Evolutionary conservation across 202 grass and related monocot species (phyloP).

Genomic region (Zoysia matrella): DNA sequence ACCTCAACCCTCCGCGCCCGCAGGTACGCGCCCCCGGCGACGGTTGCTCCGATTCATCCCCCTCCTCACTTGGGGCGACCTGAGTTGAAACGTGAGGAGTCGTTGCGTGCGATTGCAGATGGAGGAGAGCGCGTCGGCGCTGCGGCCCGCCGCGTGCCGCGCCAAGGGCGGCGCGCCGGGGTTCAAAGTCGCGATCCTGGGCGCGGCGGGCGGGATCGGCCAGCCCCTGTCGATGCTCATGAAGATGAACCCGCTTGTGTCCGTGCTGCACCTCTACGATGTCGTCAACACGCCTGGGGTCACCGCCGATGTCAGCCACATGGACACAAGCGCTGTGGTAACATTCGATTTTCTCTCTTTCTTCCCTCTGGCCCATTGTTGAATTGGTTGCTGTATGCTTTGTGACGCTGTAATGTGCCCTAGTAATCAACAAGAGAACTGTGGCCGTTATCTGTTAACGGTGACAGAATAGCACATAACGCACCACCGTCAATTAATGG

Average conservation of each 20-base stretch:
- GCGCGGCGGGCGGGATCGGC: conserved; percentile 77
- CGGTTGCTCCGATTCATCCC: neutral
- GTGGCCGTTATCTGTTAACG: too few relatives aligned
- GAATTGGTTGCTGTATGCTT: too few relatives aligned
- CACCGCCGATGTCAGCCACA: conserved; percentile 80
- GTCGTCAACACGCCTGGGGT: conserved; percentile 81
- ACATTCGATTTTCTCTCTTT: neutral
- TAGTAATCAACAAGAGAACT: too few relatives aligned
- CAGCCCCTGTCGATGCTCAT: conserved; percentile 75
- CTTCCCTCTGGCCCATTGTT: too few relatives aligned
- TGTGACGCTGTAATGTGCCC: too few relatives aligned
- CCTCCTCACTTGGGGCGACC: neutral
- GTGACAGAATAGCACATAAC: too few relatives aligned
- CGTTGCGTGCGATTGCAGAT: conserved; percentile 37
- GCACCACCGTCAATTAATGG: neutral
- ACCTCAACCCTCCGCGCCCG: conserved; percentile 64
- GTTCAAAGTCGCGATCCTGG: conserved; percentile 73
- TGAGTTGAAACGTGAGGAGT: conserved; percentile 6
- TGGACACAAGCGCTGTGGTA: conserved; percentile 80
- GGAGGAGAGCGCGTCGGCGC: conserved; percentile 44
- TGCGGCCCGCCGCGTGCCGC: conserved; percentile 54
- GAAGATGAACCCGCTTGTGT: conserved; percentile 84
- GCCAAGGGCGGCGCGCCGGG: conserved; percentile 80
- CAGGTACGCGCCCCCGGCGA: conserved; percentile 51
- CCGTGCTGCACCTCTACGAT: conserved; percentile 81